Evolutionary conservation across 345 rosid genomes (phyloP).

Genomic region (Camelina laxa): DNA sequence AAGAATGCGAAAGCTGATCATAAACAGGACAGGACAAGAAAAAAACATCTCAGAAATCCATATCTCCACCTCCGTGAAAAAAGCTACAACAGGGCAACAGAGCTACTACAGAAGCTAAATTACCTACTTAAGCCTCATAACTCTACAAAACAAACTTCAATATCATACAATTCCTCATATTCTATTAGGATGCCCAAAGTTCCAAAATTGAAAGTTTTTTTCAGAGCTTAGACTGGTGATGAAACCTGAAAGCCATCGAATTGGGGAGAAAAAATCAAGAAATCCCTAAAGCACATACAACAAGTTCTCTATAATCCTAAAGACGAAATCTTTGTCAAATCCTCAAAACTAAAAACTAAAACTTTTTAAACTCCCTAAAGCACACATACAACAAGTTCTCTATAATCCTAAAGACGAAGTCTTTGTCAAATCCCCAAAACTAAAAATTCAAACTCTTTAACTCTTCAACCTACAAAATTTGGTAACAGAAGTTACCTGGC

Average conservation of each 20-base stretch:
- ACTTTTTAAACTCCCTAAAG: neutral
- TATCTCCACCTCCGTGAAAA: neutral
- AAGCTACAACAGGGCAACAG: neutral
- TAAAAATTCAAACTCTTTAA: neutral
- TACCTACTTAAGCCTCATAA: constrained; percentile 2
- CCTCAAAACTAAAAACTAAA: neutral
- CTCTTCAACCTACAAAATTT: constrained; percentile 10
- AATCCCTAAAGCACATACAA: constrained; percentile 8
- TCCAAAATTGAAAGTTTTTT: neutral
- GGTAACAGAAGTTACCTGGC: constrained; percentile 75
- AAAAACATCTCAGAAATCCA: neutral
- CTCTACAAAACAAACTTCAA: neutral
- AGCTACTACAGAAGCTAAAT: constrained; percentile 4
- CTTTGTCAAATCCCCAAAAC: constrained; percentile 19
- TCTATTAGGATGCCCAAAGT: neutral
- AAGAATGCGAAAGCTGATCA: neutral
- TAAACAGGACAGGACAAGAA: neutral
- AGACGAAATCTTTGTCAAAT: constrained; percentile 18
- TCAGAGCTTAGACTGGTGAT: neutral
- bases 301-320: neutral
- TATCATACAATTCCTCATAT: neutral
- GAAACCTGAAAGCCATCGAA: constrained; percentile 15
- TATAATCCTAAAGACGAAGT: neutral
- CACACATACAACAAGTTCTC: neutral
- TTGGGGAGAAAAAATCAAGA: neutral